Conservation (phyloP, 768 basidiomycete genomes). For the Boletus vermiculosoides region DNA sequence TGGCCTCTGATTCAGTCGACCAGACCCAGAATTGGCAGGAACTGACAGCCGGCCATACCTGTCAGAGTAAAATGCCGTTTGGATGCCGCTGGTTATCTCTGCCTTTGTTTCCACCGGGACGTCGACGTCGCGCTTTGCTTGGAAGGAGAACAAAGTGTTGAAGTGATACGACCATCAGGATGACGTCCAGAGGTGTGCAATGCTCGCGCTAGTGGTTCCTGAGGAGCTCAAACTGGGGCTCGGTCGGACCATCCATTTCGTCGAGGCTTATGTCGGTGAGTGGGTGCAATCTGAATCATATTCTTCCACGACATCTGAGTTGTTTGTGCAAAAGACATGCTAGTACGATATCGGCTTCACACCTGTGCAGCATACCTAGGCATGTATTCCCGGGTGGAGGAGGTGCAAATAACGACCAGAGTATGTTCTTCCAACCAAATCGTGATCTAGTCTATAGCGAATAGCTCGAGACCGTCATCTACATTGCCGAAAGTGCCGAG, state of each 20-base stretch:
- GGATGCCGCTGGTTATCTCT: constrained; percentile 57
- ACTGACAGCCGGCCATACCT: constrained; percentile 41
- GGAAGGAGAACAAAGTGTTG: not conserved
- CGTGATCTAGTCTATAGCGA: not conserved
- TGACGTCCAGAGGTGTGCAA: constrained; percentile 77
- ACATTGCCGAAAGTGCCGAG: constrained; percentile 69
- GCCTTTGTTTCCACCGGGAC: constrained; percentile 46
- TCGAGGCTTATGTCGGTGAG: constrained; percentile 75
- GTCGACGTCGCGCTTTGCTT: constrained; percentile 35
- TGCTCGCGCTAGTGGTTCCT: constrained; percentile 61
- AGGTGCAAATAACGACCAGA: constrained; percentile 51
- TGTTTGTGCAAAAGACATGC: constrained; percentile 46
- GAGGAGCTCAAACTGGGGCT: constrained; percentile 53
- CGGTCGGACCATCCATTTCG: constrained; percentile 47
- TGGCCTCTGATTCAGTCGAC: constrained; percentile 41
- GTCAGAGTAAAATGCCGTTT: constrained; percentile 48
- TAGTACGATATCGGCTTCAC: constrained; percentile 60
- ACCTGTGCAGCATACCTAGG: constrained; percentile 73
- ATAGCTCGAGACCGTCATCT: constrained; percentile 70
- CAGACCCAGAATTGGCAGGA: constrained; percentile 46
- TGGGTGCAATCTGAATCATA: not conserved
- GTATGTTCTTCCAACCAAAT: constrained; percentile 36
- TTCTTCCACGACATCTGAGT: not conserved
- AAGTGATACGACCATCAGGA: constrained; percentile 45
- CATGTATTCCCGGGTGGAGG: constrained; percentile 54